Conservation (phyloP, 1,284 basidiomycete species). For the Ceratobasidium sp. region DNA sequence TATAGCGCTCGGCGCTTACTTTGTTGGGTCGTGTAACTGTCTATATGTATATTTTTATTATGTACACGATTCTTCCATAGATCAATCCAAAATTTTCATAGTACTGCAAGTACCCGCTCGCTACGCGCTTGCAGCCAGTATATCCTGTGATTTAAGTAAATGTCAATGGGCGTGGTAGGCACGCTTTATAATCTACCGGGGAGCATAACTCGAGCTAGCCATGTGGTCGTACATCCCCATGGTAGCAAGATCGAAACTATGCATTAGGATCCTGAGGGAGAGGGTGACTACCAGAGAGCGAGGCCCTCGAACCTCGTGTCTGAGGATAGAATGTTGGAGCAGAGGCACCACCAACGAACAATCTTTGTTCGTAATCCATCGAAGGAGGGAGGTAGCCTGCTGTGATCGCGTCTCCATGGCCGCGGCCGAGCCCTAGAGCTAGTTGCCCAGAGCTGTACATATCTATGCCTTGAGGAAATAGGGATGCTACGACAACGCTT, state of each 20-base stretch:
- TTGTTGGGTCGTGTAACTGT: too few relatives aligned
- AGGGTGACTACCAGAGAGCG: background rate
- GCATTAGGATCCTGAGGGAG: background rate
- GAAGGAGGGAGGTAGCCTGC: background rate
- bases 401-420: background rate
- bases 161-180: background rate
- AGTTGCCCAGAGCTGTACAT: background rate
- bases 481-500: background rate
- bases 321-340: background rate
- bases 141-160: background rate
- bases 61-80: too few relatives aligned
- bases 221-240: conserved; percentile 5
- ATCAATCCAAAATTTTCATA: too few relatives aligned
- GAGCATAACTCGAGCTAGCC: conserved; percentile 1
- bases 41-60: too few relatives aligned
- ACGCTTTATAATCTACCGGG: background rate
- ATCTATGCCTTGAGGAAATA: background rate
- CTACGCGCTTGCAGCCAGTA: conserved; percentile 34
- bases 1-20: too few relatives aligned
- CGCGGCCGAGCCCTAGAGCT: too few relatives aligned
- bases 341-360: background rate
- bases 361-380: background rate
- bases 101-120: background rate
- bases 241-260: background rate
- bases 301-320: background rate